These are phyloP conservation scores for Chenopodium formosanum DNA, from an alignment of 148 eudicot genomes.

Conservation along the genomic window DNA sequence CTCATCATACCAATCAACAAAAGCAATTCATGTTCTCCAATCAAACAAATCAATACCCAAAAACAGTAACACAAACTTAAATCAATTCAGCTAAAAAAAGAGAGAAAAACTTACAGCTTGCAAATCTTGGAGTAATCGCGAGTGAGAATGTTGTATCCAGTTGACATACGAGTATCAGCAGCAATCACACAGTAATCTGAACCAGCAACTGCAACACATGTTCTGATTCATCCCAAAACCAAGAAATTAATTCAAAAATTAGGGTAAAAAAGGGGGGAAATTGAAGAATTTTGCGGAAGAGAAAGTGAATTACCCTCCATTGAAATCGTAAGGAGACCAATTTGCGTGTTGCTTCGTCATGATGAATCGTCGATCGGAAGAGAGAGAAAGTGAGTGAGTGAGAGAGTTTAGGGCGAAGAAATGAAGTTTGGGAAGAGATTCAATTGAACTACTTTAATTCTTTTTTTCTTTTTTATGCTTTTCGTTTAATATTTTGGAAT, in stretches of 20 bases:
- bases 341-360: conserved; percentile 71
- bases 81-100: neutral
- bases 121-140: conserved; percentile 90
- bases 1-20: neutral
- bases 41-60: conserved; percentile 15
- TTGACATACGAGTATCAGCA: conserved; percentile 91
- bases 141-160: conserved; percentile 89
- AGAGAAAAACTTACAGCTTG: conserved; percentile 48
- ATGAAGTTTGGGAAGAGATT: neutral
- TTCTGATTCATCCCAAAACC: conserved; percentile 34
- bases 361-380: neutral
- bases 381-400: conserved; percentile 4
- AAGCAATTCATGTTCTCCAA: neutral
- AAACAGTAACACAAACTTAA: neutral
- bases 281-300: neutral
- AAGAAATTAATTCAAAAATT: neutral
- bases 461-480: no score
- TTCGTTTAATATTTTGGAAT: neutral
- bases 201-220: conserved; percentile 78
- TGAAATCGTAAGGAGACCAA: conserved; percentile 90
- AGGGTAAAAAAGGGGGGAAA: no score
- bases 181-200: conserved; percentile 91
- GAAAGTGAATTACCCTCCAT: conserved; percentile 63
- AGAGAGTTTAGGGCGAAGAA: neutral
- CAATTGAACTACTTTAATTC: neutral